A percentile compares a stretch with the other conserved stretches of the same genome.
Conservation (phyloP, 1,139 yeast species). For the Suhomyces taliae region DNA sequence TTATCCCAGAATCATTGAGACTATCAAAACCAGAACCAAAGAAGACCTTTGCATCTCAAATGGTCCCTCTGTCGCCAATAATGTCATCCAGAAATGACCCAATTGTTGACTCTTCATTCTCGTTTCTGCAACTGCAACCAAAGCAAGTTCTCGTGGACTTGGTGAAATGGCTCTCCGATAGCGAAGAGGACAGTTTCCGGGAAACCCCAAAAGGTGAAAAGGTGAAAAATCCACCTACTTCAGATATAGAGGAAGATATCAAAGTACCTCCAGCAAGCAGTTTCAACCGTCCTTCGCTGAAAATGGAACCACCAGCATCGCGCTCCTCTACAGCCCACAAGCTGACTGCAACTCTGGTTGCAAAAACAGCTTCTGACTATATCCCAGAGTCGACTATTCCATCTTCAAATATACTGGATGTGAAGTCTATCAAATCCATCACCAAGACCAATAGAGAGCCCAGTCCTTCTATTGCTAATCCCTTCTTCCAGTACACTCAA, state of each 20-base stretch:
- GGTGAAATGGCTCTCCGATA: conserved; percentile 28
- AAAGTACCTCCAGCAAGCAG: too few relatives aligned
- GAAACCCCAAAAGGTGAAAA: not conserved
- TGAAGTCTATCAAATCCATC: not conserved
- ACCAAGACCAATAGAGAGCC: not conserved
- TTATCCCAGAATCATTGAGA: conserved; percentile 1
- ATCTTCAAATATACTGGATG: not conserved
- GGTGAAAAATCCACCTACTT: not conserved
- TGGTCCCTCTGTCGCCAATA: conserved; percentile 11
- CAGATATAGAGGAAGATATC: not conserved
- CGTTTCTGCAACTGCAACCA: conserved; percentile 11
- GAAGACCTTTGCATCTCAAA: conserved; percentile 3
- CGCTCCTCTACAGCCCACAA: too few relatives aligned
- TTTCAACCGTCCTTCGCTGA: not conserved
- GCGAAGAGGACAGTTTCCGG: conserved; percentile 19
- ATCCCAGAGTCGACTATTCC: too few relatives aligned
- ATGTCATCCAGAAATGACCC: conserved; percentile 12
- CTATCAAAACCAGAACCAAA: conserved; percentile 1
- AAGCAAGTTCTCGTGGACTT: conserved; percentile 18
- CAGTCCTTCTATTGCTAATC: not conserved
- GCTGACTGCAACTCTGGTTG: too few relatives aligned
- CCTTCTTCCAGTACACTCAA: conserved; percentile 16
- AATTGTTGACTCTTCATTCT: conserved; percentile 15
- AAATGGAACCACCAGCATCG: not conserved
- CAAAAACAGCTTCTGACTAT: too few relatives aligned